Conservation (phyloP, 352 stramenopile genomes). For the Phytophthora lateralis region DNA sequence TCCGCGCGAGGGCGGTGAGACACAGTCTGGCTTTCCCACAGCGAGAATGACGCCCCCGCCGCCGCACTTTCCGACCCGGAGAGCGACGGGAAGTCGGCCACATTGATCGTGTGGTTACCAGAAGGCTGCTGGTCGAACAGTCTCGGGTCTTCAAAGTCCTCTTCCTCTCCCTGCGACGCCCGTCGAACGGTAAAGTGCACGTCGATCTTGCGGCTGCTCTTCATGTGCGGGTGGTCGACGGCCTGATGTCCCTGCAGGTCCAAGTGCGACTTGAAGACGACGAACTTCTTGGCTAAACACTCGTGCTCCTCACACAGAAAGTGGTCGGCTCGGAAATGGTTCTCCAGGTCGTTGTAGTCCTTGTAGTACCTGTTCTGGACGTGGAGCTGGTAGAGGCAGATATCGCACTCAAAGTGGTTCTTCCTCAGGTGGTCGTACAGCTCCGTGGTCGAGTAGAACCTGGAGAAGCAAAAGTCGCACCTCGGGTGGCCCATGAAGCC, state of each 20-base stretch:
- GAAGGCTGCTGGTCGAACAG: conserved; percentile 41
- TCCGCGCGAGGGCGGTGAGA: conserved; percentile 52
- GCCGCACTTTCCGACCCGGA: conserved; percentile 41
- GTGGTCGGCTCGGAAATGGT: conserved; percentile 90
- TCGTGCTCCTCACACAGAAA: conserved; percentile 86
- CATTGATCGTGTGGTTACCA: conserved; percentile 69
- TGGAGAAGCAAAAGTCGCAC: conserved; percentile 90
- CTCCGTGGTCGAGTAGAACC: conserved; percentile 88
- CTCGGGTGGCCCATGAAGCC: conserved; percentile 86
- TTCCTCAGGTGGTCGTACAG: conserved; percentile 91
- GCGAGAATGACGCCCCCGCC: conserved; percentile 41
- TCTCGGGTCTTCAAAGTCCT: conserved; percentile 59
- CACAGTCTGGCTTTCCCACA: conserved; percentile 72
- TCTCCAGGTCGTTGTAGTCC: conserved; percentile 91
- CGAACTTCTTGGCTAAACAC: conserved; percentile 89
- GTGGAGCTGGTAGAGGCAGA: conserved; percentile 78
- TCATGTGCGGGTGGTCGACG: conserved; percentile 83
- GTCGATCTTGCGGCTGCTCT: conserved; percentile 86
- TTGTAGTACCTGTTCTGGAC: conserved; percentile 92
- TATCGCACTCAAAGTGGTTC: conserved; percentile 93
- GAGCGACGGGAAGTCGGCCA: conserved; percentile 86
- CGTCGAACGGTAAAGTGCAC: conserved; percentile 85
- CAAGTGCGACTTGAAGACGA: conserved; percentile 89
- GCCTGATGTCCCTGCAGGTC: conserved; percentile 87
- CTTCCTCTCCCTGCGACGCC: conserved; percentile 48